Evolutionary conservation across 495 filamentous ascomycete species (phyloP), one percentile per base, ranked within the genome.

Genomic region (Talaromyces liani): DNA sequence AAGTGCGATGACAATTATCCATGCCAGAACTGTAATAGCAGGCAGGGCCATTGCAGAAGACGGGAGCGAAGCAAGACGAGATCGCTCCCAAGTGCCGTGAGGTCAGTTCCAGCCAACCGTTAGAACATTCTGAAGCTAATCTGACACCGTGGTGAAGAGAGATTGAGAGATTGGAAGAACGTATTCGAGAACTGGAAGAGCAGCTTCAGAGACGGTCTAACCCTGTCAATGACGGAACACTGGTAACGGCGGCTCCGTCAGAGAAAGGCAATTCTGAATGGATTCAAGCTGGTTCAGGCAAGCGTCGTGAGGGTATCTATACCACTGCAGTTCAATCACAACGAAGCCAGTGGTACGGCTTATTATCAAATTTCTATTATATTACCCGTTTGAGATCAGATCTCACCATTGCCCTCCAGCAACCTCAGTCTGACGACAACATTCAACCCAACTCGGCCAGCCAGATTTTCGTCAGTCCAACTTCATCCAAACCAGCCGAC

Each of bases 1-100:
- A 79, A 78, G 64, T 80, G 77, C 63, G 76, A 81, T 63, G 74
- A 69, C 57, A 65, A 66, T 25, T 55, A 68, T 41, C 78, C 76
- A 18, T 80, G 79, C 65, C 63, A 66, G 20, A 79, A 80, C 66
- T 80, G 78, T 62, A 63, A 69, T 47, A 33, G 31, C 36, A 4
- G 59, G 27, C 10, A 31, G 29, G 25, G 58, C 65, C 20, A 69
- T 62, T 33, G 65, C 64, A 9, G 27, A 58, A 20, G 58, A 62
- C 31, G 63, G 61, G 69, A 51, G 34, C 61, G 54, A 45, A 24
- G 20, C 18, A 72, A 78, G 65, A 65, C 66, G 14, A 65, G 67
- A n/a, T 75, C 79, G 4, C 58, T 67, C 31, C 67, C 67, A 6
- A 56, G 63, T 39, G 67, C 67, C 9, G 60, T 62, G 20, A 64